phyloP scores from a whole-genome alignment of 139 green algal genomes.

The Coelastrella sp. region DNA sequence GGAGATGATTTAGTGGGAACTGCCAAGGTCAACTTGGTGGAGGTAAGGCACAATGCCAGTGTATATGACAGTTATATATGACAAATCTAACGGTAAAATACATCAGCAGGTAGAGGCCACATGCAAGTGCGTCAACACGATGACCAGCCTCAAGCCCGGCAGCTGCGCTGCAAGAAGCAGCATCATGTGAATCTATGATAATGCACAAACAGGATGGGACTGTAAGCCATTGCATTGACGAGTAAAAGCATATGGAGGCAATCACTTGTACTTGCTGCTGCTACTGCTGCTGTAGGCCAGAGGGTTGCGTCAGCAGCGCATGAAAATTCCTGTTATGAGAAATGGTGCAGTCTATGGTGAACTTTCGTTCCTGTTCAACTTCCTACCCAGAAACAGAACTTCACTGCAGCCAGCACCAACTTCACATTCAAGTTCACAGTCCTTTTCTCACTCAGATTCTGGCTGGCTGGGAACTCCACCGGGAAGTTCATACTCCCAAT shows the following conservation, averaged over 20 bases:
- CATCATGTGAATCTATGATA: no score
- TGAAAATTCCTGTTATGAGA: neutral
- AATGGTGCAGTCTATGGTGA: neutral
- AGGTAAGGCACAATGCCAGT: neutral
- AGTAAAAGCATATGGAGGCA: no score
- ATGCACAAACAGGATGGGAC: no score
- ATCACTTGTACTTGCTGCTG: no score
- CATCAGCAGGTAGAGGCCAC: no score
- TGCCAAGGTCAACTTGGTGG: neutral
- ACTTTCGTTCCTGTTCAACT: slow-evolving; percentile 11
- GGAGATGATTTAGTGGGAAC: neutral
- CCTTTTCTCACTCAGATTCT: neutral
- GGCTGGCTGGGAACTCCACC: neutral
- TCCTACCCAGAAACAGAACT: neutral
- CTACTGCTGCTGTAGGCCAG: slow-evolving; percentile 2
- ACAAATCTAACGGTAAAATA: no score
- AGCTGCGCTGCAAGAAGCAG: no score
- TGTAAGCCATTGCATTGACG: no score
- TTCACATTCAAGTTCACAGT: neutral
- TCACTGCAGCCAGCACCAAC: neutral
- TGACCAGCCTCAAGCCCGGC: no score
- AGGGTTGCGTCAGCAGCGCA: neutral
- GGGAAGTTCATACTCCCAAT: neutral
- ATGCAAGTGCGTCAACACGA: no score
- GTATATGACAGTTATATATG: neutral